These are phyloP conservation scores for Hericium coralloides DNA, from an alignment of 768 basidiomycete genomes.

Conservation along the genomic window DNA sequence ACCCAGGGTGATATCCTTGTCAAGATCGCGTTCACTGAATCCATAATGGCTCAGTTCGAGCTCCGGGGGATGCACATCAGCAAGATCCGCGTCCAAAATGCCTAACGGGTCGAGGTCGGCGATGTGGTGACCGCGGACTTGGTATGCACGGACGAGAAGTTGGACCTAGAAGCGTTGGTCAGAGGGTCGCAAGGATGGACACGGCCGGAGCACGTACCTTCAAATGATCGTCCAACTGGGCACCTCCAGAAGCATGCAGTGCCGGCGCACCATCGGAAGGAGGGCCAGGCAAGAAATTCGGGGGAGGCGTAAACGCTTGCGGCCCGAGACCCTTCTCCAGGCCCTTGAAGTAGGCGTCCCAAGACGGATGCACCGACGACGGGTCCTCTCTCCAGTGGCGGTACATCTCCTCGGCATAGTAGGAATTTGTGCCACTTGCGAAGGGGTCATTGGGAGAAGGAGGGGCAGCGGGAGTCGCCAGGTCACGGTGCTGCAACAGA, in stretches of 20 bases:
- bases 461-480: conserved; percentile 39
- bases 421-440: conserved; percentile 90
- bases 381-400: conserved; percentile 86
- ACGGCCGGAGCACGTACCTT: conserved; percentile 47
- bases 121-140: conserved; percentile 96
- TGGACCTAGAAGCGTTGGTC: conserved; percentile 55
- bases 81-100: conserved; percentile 84
- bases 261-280: conserved; percentile 77
- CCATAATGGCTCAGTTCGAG: conserved; percentile 92
- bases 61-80: conserved; percentile 71
- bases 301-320: conserved; percentile 82
- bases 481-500: conserved; percentile 19
- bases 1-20: conserved; percentile 90
- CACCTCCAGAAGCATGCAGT: conserved; percentile 56
- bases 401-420: conserved; percentile 98
- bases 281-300: conserved; percentile 52
- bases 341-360: conserved; percentile 91
- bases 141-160: conserved; percentile 95
- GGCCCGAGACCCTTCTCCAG: conserved; percentile 82
- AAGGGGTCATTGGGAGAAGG: conserved; percentile 80
- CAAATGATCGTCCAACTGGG: conserved; percentile 85
- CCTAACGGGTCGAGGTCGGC: conserved; percentile 95
- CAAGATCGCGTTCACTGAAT: conserved; percentile 88
- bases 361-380: conserved; percentile 85
- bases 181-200: background rate